Conservation (phyloP, 2,329 filamentous ascomycete genomes). For the Aspergillus costaricaensis region DNA sequence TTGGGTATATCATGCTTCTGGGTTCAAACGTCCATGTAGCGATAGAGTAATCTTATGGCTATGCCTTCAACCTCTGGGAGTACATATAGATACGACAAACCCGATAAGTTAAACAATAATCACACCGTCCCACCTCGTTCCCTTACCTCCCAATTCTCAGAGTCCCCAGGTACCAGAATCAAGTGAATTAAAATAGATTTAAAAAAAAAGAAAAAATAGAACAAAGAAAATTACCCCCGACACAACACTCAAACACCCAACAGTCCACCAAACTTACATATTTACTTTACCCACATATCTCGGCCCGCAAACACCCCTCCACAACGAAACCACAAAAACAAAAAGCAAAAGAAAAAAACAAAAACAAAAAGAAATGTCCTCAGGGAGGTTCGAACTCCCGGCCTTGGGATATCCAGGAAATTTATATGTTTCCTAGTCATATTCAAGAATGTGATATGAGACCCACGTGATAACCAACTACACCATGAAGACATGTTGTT, state of each 20-base stretch:
- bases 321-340: neutral
- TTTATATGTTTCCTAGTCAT: neutral
- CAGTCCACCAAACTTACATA: too few species aligned
- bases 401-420: conserved; percentile 4
- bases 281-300: too few species aligned
- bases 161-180: too few species aligned
- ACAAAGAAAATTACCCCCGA: too few species aligned
- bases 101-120: too few species aligned
- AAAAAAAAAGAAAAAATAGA: too few species aligned
- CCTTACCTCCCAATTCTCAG: too few species aligned
- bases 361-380: neutral
- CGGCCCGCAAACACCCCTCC: neutral
- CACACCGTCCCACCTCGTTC: too few species aligned
- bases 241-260: too few species aligned
- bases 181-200: too few species aligned
- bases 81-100: too few species aligned
- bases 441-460: neutral
- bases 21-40: too few species aligned
- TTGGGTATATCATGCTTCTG: conserved; percentile 19
- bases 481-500: neutral
- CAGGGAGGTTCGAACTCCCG: conserved; percentile 4
- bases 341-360: neutral
- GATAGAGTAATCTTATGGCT: neutral
- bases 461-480: conserved; percentile 6
- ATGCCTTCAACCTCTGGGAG: neutral